Percentiles rank a stretch among this genome's conserved stretches.
These are phyloP conservation scores for Baudoinia panamericana DNA, from an alignment of 495 filamentous ascomycete genomes.

Conservation along the genomic window DNA sequence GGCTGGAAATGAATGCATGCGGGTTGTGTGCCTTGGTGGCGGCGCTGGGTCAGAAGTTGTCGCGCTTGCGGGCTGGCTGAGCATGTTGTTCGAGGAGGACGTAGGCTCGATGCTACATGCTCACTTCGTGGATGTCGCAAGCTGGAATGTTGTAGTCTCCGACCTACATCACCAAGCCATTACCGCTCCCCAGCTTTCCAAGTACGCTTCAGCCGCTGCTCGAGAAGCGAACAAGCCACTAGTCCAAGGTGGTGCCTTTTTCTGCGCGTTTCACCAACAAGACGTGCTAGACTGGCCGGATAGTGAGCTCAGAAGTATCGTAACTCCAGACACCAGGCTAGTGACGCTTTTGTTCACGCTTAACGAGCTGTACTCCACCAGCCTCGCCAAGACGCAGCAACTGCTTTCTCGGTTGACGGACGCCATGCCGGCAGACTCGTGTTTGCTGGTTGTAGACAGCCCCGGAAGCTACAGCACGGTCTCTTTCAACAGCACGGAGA, in stretches of 20 bases:
- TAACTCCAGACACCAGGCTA: slow-evolving; percentile 35
- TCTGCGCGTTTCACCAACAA: slow-evolving; percentile 40
- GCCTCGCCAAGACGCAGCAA: slow-evolving; percentile 55
- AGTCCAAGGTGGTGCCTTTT: slow-evolving; percentile 28
- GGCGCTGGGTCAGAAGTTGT: slow-evolving; percentile 77
- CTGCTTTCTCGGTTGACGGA: slow-evolving; percentile 57
- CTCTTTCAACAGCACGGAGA: slow-evolving; percentile 42
- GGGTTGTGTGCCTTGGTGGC: slow-evolving; percentile 63
- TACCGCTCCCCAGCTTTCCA: slow-evolving; percentile 36
- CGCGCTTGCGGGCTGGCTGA: slow-evolving; percentile 53
- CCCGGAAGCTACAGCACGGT: slow-evolving; percentile 83
- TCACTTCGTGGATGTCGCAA: slow-evolving; percentile 64
- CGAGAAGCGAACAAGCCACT: slow-evolving; percentile 35
- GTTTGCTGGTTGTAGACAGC: slow-evolving; percentile 82
- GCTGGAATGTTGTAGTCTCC: slow-evolving; percentile 52
- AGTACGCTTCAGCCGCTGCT: slow-evolving; percentile 42
- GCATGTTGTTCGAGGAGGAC: background rate
- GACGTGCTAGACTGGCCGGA: slow-evolving; percentile 48
- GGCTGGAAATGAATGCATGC: background rate
- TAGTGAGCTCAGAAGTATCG: slow-evolving; percentile 30
- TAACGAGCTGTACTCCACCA: slow-evolving; percentile 84
- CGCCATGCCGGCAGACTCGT: slow-evolving; percentile 39
- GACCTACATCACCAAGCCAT: slow-evolving; percentile 38
- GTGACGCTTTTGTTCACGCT: slow-evolving; percentile 86
- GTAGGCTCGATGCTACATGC: slow-evolving; percentile 34